Evolutionary conservation across 352 stramenopile genomes (phyloP).

Genomic region (Phytopythium delawarense): DNA sequence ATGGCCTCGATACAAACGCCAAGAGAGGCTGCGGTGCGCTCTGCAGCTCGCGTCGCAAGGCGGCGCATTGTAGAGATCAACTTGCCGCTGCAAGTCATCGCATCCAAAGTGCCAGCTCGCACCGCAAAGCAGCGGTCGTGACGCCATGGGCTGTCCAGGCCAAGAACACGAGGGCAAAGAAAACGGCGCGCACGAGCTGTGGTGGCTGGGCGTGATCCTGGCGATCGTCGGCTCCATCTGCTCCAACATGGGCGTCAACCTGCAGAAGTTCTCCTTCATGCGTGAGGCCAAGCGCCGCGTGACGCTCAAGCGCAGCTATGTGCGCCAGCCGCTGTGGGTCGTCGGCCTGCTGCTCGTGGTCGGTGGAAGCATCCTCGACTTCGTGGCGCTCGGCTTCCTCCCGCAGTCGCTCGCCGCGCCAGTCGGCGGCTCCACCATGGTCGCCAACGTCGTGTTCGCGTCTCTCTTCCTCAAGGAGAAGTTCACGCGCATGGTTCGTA

Average conservation of each 20-base stretch:
- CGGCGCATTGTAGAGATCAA: not conserved
- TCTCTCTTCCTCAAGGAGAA: constrained; percentile 74
- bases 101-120: not conserved
- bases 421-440: constrained; percentile 75
- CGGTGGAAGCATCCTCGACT: constrained; percentile 66
- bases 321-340: constrained; percentile 74
- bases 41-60: not conserved
- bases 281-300: constrained; percentile 59
- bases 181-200: constrained; percentile 20
- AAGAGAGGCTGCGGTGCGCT: not conserved
- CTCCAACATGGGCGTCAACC: constrained; percentile 85
- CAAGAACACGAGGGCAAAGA: not conserved
- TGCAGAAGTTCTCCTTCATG: constrained; percentile 90
- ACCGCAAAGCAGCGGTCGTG: not conserved
- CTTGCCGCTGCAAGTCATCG: not conserved
- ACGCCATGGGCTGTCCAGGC: not conserved
- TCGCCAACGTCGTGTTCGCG: constrained; percentile 83
- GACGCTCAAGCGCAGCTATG: constrained; percentile 67
- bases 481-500: constrained; percentile 35
- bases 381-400: constrained; percentile 73
- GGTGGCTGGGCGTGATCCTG: constrained; percentile 80
- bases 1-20: not conserved
- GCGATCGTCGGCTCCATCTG: constrained; percentile 61
- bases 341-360: constrained; percentile 70
- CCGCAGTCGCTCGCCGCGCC: constrained; percentile 78